A percentile compares a stretch with the other conserved stretches of the same genome.
Conservation (phyloP, 257 asterid genomes). For the Fraxinus pennsylvanica region DNA sequence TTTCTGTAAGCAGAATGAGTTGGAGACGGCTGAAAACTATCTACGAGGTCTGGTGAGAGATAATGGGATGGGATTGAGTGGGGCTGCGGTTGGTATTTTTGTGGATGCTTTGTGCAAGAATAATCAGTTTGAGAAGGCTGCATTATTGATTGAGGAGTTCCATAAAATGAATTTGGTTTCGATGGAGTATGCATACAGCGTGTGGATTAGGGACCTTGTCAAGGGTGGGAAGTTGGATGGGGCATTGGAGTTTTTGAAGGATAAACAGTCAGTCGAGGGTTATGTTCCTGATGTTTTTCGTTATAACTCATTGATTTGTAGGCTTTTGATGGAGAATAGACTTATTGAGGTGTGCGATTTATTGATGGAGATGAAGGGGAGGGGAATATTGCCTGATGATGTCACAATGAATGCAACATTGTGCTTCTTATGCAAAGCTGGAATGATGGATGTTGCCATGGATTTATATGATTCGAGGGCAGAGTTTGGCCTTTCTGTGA, state of each 20-base stretch:
- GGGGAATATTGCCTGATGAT: constrained; percentile 51
- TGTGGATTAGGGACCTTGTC: constrained; percentile 63
- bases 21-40: constrained; percentile 63
- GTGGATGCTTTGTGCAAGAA: too few species aligned
- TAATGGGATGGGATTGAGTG: background rate
- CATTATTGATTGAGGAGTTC: too few species aligned
- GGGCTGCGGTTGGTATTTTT: too few species aligned
- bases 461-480: constrained; percentile 65
- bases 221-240: constrained; percentile 61
- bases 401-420: constrained; percentile 71
- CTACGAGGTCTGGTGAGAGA: constrained; percentile 34
- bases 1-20: constrained; percentile 55
- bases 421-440: constrained; percentile 80
- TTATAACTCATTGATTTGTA: constrained; percentile 56
- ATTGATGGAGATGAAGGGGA: constrained; percentile 74
- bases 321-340: constrained; percentile 71
- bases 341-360: constrained; percentile 66
- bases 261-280: constrained; percentile 52
- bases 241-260: constrained; percentile 66
- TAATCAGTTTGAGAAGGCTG: too few species aligned
- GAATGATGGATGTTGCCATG: constrained; percentile 67
- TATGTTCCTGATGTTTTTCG: constrained; percentile 68
- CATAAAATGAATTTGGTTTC: constrained; percentile 8
- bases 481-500: constrained; percentile 71
- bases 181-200: constrained; percentile 59